Conservation (phyloP, 164 flowering plant genomes). For the Taxillus chinensis region DNA sequence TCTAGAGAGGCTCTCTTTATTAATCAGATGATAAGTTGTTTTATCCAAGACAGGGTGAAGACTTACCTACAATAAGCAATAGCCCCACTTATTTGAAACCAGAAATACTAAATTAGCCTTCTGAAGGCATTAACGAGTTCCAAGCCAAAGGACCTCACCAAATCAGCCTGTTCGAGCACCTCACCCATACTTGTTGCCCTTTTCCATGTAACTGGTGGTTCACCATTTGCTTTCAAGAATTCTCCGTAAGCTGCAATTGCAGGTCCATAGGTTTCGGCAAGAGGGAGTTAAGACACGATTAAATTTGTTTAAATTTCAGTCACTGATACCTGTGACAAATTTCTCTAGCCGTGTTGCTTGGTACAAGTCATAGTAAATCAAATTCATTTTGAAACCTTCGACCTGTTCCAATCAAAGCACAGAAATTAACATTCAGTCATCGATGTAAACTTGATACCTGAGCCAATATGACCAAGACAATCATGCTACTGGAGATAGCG, state of each 20-base stretch:
- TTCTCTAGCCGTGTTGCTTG: constrained; percentile 93
- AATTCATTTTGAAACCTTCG: constrained; percentile 98
- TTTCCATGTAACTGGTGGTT: constrained; percentile 83
- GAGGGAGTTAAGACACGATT: background rate
- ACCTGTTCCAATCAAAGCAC: constrained; percentile 29
- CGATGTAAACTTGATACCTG: no score
- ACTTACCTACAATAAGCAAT: constrained; percentile 49
- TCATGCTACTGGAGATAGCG: no score
- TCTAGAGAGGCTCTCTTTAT: constrained; percentile 72
- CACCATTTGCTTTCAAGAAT: constrained; percentile 83
- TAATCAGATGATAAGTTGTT: constrained; percentile 86
- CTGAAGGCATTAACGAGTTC: background rate
- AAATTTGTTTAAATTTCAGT: background rate
- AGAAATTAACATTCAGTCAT: no score
- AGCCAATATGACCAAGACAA: no score
- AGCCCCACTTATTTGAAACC: background rate
- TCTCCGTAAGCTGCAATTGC: constrained; percentile 64
- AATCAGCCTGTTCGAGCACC: constrained; percentile 79
- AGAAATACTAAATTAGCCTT: background rate
- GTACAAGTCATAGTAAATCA: constrained; percentile 88
- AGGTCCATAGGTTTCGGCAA: constrained; percentile 2
- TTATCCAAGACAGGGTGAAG: constrained; percentile 92
- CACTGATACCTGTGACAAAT: constrained; percentile 77
- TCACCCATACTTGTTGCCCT: constrained; percentile 79
- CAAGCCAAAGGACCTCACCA: constrained; percentile 36